Evolutionary conservation across 1,284 basidiomycete species (phyloP).

Genomic region (Pascua sp.): DNA sequence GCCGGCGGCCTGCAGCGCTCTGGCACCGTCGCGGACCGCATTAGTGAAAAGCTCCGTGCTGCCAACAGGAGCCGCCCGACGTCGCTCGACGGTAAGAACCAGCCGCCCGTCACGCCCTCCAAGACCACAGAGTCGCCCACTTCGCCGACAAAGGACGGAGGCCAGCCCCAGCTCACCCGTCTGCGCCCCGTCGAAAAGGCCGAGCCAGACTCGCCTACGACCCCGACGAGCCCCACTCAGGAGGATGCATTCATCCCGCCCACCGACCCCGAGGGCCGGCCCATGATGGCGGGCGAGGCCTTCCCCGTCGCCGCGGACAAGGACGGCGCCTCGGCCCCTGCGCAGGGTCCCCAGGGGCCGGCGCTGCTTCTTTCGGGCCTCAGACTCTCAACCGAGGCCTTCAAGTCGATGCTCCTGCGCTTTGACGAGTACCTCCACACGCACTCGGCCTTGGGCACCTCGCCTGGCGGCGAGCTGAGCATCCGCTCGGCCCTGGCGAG

Average conservation of each 20-base stretch:
- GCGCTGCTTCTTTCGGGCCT: conserved; percentile 76
- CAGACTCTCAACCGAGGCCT: conserved; percentile 59
- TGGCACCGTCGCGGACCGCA: conserved; percentile 48
- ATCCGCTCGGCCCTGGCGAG: conserved; percentile 59
- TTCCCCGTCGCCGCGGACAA: conserved; percentile 19
- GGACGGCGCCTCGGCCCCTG: background rate
- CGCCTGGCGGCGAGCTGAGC: conserved; percentile 13
- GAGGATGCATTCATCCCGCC: conserved; percentile 45
- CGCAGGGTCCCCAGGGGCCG: no score
- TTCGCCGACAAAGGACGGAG: background rate
- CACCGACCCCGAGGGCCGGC: conserved; percentile 34
- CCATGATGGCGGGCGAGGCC: conserved; percentile 20
- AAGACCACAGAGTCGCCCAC: conserved; percentile 1
- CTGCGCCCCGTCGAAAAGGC: no score
- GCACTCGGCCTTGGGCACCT: conserved; percentile 36
- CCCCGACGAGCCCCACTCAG: conserved; percentile 30
- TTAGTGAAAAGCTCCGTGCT: conserved; percentile 46
- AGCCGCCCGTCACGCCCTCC: background rate
- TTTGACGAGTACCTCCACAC: conserved; percentile 44
- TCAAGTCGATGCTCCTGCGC: conserved; percentile 65
- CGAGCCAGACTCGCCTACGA: background rate
- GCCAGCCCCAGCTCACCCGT: background rate
- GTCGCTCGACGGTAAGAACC: conserved; percentile 31
- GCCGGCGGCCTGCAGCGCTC: conserved; percentile 23
- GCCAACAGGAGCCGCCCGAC: conserved; percentile 20